Percentiles rank a stretch among this genome's conserved stretches.
Conservation (phyloP, 495 filamentous ascomycete genomes). For the Neurospora sp. region DNA sequence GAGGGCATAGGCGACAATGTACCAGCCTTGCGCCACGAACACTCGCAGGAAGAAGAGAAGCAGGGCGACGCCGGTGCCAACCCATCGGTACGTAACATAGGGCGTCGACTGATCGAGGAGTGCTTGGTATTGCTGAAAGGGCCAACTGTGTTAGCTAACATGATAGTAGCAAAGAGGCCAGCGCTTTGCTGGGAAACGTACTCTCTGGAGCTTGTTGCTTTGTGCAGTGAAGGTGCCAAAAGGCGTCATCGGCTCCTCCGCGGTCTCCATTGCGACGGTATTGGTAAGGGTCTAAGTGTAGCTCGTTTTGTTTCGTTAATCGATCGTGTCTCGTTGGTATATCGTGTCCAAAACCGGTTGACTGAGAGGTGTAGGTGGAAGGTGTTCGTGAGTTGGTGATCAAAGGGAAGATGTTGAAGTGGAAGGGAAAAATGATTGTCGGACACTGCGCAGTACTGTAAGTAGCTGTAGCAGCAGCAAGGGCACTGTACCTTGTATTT, state of each 20-base stretch:
- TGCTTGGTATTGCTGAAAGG: constrained; percentile 75
- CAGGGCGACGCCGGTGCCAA: constrained; percentile 63
- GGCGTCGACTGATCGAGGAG: constrained; percentile 89
- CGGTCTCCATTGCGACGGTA: constrained; percentile 14
- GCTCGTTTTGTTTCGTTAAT: neutral
- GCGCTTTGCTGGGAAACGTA: constrained; percentile 9
- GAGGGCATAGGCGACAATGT: constrained; percentile 95
- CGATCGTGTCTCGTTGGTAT: neutral
- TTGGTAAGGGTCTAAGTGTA: neutral
- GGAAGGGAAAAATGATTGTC: neutral
- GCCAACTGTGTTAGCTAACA: neutral
- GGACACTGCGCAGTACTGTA: neutral
- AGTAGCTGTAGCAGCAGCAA: neutral
- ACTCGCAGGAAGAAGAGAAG: constrained; percentile 80
- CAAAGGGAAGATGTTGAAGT: neutral
- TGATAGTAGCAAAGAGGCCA: constrained; percentile 4
- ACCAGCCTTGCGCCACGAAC: constrained; percentile 90
- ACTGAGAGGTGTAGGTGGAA: neutral
- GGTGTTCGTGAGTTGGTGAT: neutral
- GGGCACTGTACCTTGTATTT: neutral
- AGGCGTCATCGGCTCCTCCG: constrained; percentile 20
- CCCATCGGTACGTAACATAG: constrained; percentile 79
- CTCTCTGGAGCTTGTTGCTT: constrained; percentile 31
- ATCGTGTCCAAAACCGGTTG: neutral
- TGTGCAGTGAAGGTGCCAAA: constrained; percentile 22